Evolutionary conservation across 2,329 filamentous ascomycete genomes (phyloP), one percentile per base, ranked within the genome.

Genomic region (Botrytis paeoniae): DNA sequence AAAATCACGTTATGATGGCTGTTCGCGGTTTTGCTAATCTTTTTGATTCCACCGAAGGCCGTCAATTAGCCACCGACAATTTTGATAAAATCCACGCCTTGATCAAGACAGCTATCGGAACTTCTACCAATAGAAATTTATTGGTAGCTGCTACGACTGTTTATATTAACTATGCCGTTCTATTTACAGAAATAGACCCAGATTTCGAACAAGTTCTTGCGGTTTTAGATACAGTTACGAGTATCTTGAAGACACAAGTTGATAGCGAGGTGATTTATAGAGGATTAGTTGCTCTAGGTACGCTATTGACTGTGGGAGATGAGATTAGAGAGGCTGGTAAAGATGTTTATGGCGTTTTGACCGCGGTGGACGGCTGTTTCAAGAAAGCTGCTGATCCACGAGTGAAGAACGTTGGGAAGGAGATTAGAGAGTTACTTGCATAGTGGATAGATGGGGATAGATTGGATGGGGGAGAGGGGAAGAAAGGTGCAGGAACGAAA

Each of bases 1-100:
- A 91, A 70, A 98, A 98, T 82, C 94, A 94, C 76, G 88, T 89
- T 18, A 97, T 98, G 91, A 92, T 99, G 85, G 91, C 92, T 0
- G 86, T 94, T 20, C 92, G 96, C 6, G 89, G 91, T 22, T 86
- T 98, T 66, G 91, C 90, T 43, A 99, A 99, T 78, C 85, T 98
- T 12, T 97, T 98, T 80, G 87, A 89, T 74, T 93, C 93, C 0
- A 84, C 89, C 0, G 86, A 91, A 73, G 96, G 96, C 25, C 89
- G 93, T 35, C 84, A 85, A 63, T 83, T 93, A 5, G 89, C 90
- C 9, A 86, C 88, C 20, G 84, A 83, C 32, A 84, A 85, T 61
- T 89, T 91, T 32, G 87, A 91, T 59, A 85, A 87, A 57, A 79
- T 81, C 37, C 78, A 81, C 51, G 54, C 18, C n/a, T 45, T 80